Evolutionary conservation across 2,329 filamentous ascomycete species (phyloP).

Genomic region (Hypoxylon sp.): DNA sequence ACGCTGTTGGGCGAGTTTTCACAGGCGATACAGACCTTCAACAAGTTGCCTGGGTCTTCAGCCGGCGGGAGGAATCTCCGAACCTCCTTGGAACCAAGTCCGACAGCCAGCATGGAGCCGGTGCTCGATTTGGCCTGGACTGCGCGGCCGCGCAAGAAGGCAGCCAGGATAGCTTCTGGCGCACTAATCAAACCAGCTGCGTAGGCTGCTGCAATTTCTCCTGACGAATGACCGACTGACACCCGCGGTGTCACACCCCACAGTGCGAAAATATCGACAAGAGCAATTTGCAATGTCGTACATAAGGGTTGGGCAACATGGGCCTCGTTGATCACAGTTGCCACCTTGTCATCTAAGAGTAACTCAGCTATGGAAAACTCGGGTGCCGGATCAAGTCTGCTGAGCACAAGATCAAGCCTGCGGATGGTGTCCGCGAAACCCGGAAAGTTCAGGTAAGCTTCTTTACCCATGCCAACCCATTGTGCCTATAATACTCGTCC

Average conservation of each 20-base stretch:
- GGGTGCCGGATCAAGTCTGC: not conserved
- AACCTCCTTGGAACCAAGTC: not conserved
- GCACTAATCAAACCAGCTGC: constrained; percentile 47
- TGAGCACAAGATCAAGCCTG: constrained; percentile 30
- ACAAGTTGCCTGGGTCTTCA: not conserved
- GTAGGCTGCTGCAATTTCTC: constrained; percentile 63
- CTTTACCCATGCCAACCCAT: constrained; percentile 47
- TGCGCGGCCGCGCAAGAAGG: not conserved
- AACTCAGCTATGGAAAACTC: not conserved
- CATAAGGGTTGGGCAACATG: constrained; percentile 3
- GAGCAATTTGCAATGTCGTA: not conserved
- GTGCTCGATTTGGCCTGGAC: not conserved
- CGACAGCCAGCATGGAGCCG: not conserved
- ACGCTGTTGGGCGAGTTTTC: constrained; percentile 62
- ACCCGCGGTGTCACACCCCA: constrained; percentile 54
- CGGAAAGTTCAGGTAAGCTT: constrained; percentile 25
- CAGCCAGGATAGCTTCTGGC: not conserved
- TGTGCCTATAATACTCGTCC: constrained; percentile 31
- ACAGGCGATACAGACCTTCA: constrained; percentile 54
- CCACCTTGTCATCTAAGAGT: not conserved
- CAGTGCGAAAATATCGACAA: constrained; percentile 52
- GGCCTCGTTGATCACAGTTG: not conserved
- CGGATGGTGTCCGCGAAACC: constrained; percentile 14
- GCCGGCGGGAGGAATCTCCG: not conserved
- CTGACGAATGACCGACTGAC: constrained; percentile 58